Conservation (phyloP, 2,329 filamentous ascomycete genomes). For the Paecilomyces dactylethromorphus region DNA sequence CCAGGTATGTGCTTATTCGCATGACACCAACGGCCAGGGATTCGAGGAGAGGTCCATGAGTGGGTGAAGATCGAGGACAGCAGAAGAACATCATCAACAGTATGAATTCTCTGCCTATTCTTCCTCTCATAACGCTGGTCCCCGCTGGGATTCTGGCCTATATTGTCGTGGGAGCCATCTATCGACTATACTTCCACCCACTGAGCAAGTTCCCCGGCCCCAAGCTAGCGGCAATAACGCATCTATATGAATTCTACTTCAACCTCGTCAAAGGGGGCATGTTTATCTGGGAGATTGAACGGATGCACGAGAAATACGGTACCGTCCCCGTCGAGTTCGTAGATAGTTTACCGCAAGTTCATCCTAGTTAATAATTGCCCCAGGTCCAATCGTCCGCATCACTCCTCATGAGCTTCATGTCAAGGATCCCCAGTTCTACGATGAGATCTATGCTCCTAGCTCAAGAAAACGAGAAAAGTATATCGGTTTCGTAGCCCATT, state of each 20-base stretch:
- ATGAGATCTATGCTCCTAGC: conserved; percentile 23
- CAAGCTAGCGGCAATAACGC: conserved; percentile 23
- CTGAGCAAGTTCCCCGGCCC: conserved; percentile 24
- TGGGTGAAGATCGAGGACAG: background rate
- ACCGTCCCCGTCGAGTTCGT: background rate
- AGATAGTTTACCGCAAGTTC: background rate
- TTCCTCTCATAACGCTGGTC: background rate
- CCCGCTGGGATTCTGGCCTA: background rate
- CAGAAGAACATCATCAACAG: background rate
- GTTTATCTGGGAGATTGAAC: conserved; percentile 25
- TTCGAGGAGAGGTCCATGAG: too few species aligned
- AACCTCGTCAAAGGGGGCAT: conserved; percentile 24
- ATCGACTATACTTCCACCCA: conserved; percentile 28
- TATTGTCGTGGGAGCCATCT: conserved; percentile 11
- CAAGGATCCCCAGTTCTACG: conserved; percentile 26
- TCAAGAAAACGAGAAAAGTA: conserved; percentile 21
- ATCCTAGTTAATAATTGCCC: background rate
- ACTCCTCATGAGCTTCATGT: conserved; percentile 27
- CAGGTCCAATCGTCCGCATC: conserved; percentile 29
- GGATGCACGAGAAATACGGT: conserved; percentile 28
- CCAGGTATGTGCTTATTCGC: background rate
- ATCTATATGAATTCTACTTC: conserved; percentile 29
- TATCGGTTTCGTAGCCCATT: conserved; percentile 7
- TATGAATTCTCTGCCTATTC: background rate
- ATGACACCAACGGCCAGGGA: background rate